Conservation (phyloP, 306 rosid genomes). For the Glycine latifolia region DNA sequence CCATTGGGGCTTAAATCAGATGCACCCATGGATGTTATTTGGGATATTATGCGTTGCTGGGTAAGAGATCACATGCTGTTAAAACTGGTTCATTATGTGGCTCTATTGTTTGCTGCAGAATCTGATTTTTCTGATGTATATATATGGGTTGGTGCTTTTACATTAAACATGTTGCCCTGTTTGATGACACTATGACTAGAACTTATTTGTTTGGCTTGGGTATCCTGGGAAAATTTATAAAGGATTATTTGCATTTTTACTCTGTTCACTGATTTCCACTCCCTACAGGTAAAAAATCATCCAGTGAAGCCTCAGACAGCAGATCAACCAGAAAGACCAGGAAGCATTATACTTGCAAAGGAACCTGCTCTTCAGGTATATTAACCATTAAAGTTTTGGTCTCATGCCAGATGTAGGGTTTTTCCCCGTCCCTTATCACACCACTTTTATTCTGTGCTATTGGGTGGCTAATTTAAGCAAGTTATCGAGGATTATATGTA, state of each 20-base stretch:
- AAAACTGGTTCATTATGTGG: not conserved
- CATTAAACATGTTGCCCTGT: not conserved
- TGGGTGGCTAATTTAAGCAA: too few relatives aligned
- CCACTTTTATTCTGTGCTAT: too few relatives aligned
- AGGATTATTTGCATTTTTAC: not conserved
- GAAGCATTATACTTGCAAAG: constrained; percentile 88
- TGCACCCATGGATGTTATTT: constrained; percentile 94
- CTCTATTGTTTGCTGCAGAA: not conserved
- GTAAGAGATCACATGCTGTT: constrained; percentile 53
- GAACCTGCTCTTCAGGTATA: constrained; percentile 92
- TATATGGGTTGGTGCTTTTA: not conserved
- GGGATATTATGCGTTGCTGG: constrained; percentile 99
- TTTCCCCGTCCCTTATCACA: too few relatives aligned
- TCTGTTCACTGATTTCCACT: constrained; percentile 15
- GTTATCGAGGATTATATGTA: too few relatives aligned
- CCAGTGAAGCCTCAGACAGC: constrained; percentile 91
- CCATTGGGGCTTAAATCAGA: constrained; percentile 94
- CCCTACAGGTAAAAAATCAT: constrained; percentile 79
- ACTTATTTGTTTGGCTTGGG: not conserved
- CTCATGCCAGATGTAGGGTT: not conserved
- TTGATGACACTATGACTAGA: not conserved
- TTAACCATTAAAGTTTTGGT: constrained; percentile 30
- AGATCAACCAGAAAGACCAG: constrained; percentile 87
- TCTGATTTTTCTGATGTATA: not conserved
- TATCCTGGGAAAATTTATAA: not conserved